Percentiles rank a stretch among this genome's conserved stretches.
phyloP scores from a whole-genome alignment of 2,329 filamentous ascomycete species.

The Pseudogymnoascus sp. region DNA sequence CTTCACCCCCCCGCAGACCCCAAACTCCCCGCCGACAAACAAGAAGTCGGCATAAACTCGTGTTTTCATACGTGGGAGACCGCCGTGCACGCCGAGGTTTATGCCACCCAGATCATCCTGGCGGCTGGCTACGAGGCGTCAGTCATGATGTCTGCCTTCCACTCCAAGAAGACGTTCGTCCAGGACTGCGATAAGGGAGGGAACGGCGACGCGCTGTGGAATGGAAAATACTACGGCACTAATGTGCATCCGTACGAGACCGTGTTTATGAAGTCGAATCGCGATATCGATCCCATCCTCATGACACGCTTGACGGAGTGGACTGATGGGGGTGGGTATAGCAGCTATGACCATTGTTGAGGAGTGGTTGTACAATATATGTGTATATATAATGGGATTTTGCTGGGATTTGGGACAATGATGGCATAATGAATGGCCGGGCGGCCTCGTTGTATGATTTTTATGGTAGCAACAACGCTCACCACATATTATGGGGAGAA shows the following conservation, averaged over 20 bases:
- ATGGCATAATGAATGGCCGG: background rate
- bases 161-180: conserved; percentile 16
- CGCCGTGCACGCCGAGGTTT: conserved; percentile 23
- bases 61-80: conserved; percentile 20
- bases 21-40: conserved; percentile 11
- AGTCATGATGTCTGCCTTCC: conserved; percentile 23
- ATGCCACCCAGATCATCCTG: conserved; percentile 18
- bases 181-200: conserved; percentile 11
- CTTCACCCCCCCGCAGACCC: conserved; percentile 20
- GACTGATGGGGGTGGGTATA: conserved; percentile 20
- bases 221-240: conserved; percentile 22
- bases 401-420: background rate
- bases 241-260: conserved; percentile 25
- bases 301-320: conserved; percentile 21
- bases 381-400: conserved; percentile 2
- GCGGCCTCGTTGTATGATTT: background rate
- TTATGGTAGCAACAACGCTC: background rate
- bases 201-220: conserved; percentile 20
- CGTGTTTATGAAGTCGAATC: conserved; percentile 24
- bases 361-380: background rate
- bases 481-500: background rate
- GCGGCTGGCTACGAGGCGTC: conserved; percentile 23
- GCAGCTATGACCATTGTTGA: conserved; percentile 23
- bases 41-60: conserved; percentile 21
- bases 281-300: conserved; percentile 17